Base-by-base conservation (phyloP, 768 basidiomycete species). In the Phylloporus scabripes region DNA sequence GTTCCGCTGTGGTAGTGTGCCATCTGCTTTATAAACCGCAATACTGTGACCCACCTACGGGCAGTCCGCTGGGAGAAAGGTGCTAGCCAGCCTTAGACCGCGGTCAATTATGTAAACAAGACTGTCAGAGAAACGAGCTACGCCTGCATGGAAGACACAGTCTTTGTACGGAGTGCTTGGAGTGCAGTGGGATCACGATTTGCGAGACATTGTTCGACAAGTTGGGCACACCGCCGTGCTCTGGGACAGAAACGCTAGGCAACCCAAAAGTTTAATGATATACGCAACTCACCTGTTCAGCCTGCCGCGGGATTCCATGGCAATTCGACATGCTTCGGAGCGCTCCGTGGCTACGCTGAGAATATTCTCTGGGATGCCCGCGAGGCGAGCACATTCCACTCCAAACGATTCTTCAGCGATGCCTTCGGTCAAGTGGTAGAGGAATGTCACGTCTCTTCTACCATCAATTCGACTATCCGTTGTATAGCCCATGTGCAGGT, bases 371-470 rank as follows among this genome's bases (percentile, higher is more conserved):
- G 91, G 87, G 29, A 98, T 63, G 8, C 85, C 86, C 0, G 95
- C 95, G 21, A 97, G 76, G 38, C 91, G 79, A 7, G 84, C 92
- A 64, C 92, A 95, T 72, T 95, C 93, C 8, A 96, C 83, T 10
- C 93, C 93, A 62, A 93, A 97, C 0, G 90, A 92, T 60, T 85
- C 85, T 73, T 76, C 72, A 4, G 91, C 85, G 31, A 92, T 71
- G 10, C 93, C 92, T 7, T 72, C 67, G 0, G 78, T 76, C 18
- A 97, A 72, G 26, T 71, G 76, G 67, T 95, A 99, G 26, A 96
- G 69, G 69, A 98, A 99, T 5, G 85, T 87, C 36, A 99, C 85
- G 42, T 87, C 82, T 20, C 85, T 75, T 20, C 75, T 76, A 6
- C 92, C 87, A 61, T 88, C 83, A 53, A 87, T 73, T 4, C 82